Evolutionary conservation across 2,329 filamentous ascomycete species (phyloP), one percentile per base, ranked within the genome.

Genomic region (Chrysoporthe deuterocubensis): DNA sequence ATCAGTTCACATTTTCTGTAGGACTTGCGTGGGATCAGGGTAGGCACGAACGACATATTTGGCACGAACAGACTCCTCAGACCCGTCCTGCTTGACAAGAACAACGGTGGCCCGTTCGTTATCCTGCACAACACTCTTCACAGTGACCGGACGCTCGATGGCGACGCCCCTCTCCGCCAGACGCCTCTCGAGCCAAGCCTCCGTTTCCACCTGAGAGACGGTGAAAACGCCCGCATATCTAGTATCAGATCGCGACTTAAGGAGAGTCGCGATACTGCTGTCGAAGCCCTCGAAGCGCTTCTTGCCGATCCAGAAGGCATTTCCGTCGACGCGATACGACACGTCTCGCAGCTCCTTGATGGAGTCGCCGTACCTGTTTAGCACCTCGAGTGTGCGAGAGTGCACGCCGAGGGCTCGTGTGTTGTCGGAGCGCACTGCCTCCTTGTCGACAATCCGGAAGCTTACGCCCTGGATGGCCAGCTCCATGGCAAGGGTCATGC

Each of bases 351-450:
- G 71, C 3, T 74, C 73, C 13, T 80, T 75, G 8, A 78, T 73
- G 43, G 82, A 71, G 5, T 75, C 75, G 48, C 74, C 75, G 57
- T 86, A 79, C 50, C 84, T 83, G 59, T 79, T 79, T 62, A 86
- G 79, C 34, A 86, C 76, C 71, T 87, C 85, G 9, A 85, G 72
- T 1, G 81, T 83, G 9, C 84, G 81, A 14, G 83, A 77, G 66
- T 87, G 85, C 5, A 86, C 73, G 11, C 80, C 77, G 0, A 86
- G 73, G 9, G 76, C 83, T 69, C 76, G 81, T 69, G 78, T 81
- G 67, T 80, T 77, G 62, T 78, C 74, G 14, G 76, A 79, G 14
- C 76, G 78, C 7, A 63, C 71, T 9, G 72, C 66, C 5, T 67
- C 69, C 60, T 76, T 75, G 68, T 82, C 79, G 64, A 83, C 72